Base-by-base conservation (phyloP, 768 basidiomycete genomes). In the Auriscalpium microsporum region DNA sequence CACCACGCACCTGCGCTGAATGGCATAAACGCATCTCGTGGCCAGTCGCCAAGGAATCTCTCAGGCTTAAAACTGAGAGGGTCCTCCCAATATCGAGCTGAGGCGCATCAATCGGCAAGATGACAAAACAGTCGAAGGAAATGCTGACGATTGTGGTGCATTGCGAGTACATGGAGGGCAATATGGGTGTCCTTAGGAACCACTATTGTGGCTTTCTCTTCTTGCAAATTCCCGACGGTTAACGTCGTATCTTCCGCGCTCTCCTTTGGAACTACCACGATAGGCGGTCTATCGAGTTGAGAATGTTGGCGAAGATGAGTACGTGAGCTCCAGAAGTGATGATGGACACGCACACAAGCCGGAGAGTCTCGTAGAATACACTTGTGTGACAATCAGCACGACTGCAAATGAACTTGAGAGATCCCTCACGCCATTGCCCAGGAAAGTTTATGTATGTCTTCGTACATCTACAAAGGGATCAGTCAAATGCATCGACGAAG, bases 61-160 rank as follows among this genome's bases (percentile, higher is more conserved):
- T 65, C 65, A 6, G 72, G 72, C 16, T 70, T 71, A 65, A 81
- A 83, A 8, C 59, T 60, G 33, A 75, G 59, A 2, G 81, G 80
- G 47, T 81, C 72, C 48, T 76, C 65, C 80, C 81, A 83, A 62
- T 81, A 81, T 40, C 73, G 72, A 28, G 80, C 81, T 81, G 57
- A 13, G 35, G 9, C 33, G 9, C 56, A 36, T 50, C 48, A 34
- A n/a, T 52, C 1, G 21, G 4, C 17, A 13, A 7, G n/a, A 3
- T 23, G 45, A n/a, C 3, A 23, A 33, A 19, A n/a, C 7, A 11
- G 10, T 11, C 14, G 40, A 40, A 38, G 46, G 37, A 13, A 49
- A 48, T 17, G 23, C 52, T 7, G 65, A 80, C 79, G 77, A 60
- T 81, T 81, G 56, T 79, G 73, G 58, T 81, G 80, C 23, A 80